These are phyloP conservation scores for Craterostigma plantagineum DNA, from an alignment of 257 asterid species.

Conservation along the genomic window DNA sequence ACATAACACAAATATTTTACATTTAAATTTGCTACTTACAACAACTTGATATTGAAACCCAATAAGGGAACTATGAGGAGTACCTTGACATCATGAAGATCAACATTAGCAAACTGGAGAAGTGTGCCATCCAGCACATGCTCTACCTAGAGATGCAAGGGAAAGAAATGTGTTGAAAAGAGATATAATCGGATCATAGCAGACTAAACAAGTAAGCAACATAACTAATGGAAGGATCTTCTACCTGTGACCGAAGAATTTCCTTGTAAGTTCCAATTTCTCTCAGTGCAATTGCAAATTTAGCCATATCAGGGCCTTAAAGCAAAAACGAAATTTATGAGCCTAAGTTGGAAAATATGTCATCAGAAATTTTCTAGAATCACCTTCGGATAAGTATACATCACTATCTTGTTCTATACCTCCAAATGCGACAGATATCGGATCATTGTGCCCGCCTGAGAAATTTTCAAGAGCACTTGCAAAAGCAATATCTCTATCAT, in stretches of 20 bases:
- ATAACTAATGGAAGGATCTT: conserved; percentile 4
- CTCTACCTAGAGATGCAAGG: conserved; percentile 45
- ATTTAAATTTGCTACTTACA: background rate
- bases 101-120: conserved; percentile 51
- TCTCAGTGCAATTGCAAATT: conserved; percentile 71
- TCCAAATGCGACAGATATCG: conserved; percentile 67
- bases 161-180: background rate
- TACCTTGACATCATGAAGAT: conserved; percentile 90
- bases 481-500: conserved; percentile 76
- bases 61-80: conserved; percentile 8
- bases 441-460: conserved; percentile 84
- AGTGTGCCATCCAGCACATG: conserved; percentile 46
- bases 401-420: conserved; percentile 24
- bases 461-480: conserved; percentile 74
- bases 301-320: conserved; percentile 83
- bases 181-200: background rate
- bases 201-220: conserved; percentile 1
- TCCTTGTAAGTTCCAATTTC: conserved; percentile 92
- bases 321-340: conserved; percentile 8
- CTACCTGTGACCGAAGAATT: conserved; percentile 83
- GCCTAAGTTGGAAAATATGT: background rate
- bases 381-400: conserved; percentile 7
- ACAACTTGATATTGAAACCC: background rate
- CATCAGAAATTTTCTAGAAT: background rate
- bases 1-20: background rate